These are phyloP conservation scores for Adansonia gregorii DNA, from an alignment of 441 rosid species.

Conservation along the genomic window DNA sequence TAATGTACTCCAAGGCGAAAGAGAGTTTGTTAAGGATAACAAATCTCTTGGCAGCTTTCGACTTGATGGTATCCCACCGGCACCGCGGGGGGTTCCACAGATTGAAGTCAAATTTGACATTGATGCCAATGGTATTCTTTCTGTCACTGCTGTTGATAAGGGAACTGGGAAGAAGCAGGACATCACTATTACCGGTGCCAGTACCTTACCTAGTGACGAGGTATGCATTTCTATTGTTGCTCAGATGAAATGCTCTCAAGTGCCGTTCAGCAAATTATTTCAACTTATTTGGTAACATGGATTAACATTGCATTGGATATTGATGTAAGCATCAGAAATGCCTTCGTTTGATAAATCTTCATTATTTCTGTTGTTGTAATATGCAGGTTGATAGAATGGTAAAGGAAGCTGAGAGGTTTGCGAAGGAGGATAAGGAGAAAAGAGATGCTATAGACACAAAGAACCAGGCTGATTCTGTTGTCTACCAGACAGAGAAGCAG, in stretches of 20 bases:
- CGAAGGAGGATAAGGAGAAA: slow-evolving; percentile 86
- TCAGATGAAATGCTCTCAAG: neutral
- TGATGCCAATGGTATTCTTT: slow-evolving; percentile 91
- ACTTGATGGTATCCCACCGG: slow-evolving; percentile 90
- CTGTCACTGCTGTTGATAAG: slow-evolving; percentile 80
- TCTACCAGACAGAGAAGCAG: slow-evolving; percentile 91
- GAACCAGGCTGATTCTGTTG: slow-evolving; percentile 85
- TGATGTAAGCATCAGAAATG: neutral
- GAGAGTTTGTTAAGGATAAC: slow-evolving; percentile 93
- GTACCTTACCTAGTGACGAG: slow-evolving; percentile 90
- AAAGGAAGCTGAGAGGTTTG: slow-evolving; percentile 75
- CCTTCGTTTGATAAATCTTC: neutral
- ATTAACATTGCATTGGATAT: too few relatives aligned
- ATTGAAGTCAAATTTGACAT: slow-evolving; percentile 93
- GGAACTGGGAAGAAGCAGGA: slow-evolving; percentile 98
- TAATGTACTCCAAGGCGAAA: slow-evolving; percentile 92
- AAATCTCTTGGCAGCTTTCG: slow-evolving; percentile 95
- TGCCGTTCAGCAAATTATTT: neutral
- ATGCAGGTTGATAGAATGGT: slow-evolving; percentile 85
- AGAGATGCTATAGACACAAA: slow-evolving; percentile 91
- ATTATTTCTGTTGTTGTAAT: neutral
- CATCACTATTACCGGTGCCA: slow-evolving; percentile 94
- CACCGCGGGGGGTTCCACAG: slow-evolving; percentile 95
- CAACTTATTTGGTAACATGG: too few relatives aligned
- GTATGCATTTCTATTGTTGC: slow-evolving; percentile 34